Percentiles rank a stretch among this genome's conserved stretches.
phyloP scores from a whole-genome alignment of 2,329 filamentous ascomycete species.

The Albophoma yamanashiensis region DNA sequence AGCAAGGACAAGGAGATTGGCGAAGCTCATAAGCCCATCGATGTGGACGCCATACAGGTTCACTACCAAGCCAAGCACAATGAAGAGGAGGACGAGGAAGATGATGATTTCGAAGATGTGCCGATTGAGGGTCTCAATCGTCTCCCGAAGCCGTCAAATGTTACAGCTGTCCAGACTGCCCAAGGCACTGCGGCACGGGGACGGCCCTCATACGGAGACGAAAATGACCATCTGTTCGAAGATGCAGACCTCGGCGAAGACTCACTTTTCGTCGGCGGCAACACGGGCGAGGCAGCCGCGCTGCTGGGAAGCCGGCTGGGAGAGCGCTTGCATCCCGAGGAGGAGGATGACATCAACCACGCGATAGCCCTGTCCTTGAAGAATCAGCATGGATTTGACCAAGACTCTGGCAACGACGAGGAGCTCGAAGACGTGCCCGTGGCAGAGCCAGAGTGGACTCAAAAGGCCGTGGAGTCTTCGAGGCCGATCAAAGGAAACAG shows the following conservation, averaged over 20 bases:
- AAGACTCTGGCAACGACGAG: constrained; percentile 26
- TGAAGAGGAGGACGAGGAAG: constrained; percentile 55
- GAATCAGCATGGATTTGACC: constrained; percentile 39
- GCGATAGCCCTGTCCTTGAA: constrained; percentile 81
- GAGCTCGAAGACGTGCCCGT: constrained; percentile 40
- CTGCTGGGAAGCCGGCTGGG: constrained; percentile 20
- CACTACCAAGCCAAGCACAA: constrained; percentile 47
- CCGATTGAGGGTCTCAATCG: constrained; percentile 84
- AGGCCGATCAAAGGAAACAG: constrained; percentile 40
- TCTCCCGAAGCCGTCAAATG: constrained; percentile 51
- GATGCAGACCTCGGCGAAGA: constrained; percentile 34
- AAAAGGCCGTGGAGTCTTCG: constrained; percentile 37
- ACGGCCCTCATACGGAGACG: constrained; percentile 15
- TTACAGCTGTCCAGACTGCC: constrained; percentile 13
- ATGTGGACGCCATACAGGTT: constrained; percentile 62
- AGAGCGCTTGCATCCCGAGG: constrained; percentile 25
- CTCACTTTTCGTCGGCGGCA: constrained; percentile 35
- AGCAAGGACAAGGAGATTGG: constrained; percentile 73
- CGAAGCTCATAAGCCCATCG: constrained; percentile 77
- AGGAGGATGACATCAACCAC: constrained; percentile 55
- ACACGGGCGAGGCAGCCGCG: constrained; percentile 12
- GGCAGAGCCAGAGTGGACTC: constrained; percentile 40
- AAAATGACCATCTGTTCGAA: constrained; percentile 7
- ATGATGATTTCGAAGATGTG: constrained; percentile 83
- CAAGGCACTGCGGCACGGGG: constrained; percentile 14